Percentiles rank a stretch among this genome's conserved stretches.
phyloP scores from a whole-genome alignment of 305 asterid species.

The Fraxinus sp. region DNA sequence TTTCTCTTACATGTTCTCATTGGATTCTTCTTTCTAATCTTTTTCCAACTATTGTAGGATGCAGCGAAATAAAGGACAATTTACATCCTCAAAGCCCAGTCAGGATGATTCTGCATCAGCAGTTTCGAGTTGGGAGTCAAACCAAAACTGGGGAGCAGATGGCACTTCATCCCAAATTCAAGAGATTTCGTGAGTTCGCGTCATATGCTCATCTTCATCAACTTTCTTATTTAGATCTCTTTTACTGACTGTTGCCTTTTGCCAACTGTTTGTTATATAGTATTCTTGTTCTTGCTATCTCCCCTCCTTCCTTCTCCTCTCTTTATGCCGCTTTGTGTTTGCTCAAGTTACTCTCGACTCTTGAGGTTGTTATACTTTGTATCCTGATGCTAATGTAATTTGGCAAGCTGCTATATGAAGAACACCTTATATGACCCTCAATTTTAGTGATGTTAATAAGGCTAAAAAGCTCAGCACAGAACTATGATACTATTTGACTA shows the following conservation, averaged over 20 bases:
- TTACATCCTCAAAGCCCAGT: conserved; percentile 49
- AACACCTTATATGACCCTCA: background rate
- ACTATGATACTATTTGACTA: background rate
- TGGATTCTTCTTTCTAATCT: background rate
- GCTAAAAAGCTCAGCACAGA: background rate
- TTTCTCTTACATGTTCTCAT: background rate
- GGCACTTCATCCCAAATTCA: conserved; percentile 46
- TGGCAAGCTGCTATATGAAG: background rate
- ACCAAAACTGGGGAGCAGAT: conserved; percentile 50
- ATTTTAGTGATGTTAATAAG: background rate
- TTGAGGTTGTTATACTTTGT: conserved; percentile 7
- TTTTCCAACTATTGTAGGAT: conserved; percentile 31
- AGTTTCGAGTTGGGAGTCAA: conserved; percentile 66
- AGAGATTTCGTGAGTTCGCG: conserved; percentile 56
- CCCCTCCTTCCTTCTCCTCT: background rate
- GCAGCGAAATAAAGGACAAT: conserved; percentile 61
- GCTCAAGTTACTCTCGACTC: background rate
- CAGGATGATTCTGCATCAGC: conserved; percentile 60
- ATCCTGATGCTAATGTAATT: background rate
- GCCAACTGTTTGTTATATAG: background rate
- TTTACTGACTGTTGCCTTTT: conserved; percentile 3
- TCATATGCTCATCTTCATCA: background rate
- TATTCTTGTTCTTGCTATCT: conserved; percentile 12
- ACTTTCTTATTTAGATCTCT: conserved; percentile 14
- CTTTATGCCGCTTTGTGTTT: background rate